Percentiles rank a stretch among this genome's conserved stretches.
Evolutionary conservation across 768 basidiomycete species (phyloP).

Genomic region (Panaeolus cyanescens): DNA sequence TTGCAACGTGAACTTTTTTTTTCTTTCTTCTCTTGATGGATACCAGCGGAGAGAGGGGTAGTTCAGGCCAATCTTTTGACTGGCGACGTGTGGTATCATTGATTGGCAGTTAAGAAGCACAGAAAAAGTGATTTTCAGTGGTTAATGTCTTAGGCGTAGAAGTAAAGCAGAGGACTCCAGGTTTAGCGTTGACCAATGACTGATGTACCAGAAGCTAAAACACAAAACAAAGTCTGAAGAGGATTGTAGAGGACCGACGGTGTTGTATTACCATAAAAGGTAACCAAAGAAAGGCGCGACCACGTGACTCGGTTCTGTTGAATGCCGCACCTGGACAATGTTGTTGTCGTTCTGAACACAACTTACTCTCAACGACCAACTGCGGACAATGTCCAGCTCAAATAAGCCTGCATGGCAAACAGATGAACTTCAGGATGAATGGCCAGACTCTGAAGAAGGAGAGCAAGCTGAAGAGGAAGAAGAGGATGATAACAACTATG

Average conservation of each 20-base stretch:
- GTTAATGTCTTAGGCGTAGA: neutral
- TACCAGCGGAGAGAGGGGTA: neutral
- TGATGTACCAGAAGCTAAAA: no score
- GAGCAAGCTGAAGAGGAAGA: conserved; percentile 39
- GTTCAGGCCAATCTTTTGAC: neutral
- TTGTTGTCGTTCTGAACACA: neutral
- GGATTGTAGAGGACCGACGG: no score
- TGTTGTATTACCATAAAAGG: neutral
- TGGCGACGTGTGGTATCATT: neutral
- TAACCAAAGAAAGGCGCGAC: conserved; percentile 9
- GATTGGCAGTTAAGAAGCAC: neutral
- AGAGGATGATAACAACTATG: conserved; percentile 40
- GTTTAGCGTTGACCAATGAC: no score
- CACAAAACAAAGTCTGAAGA: neutral
- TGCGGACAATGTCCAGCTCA: conserved; percentile 31
- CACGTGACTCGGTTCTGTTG: conserved; percentile 15
- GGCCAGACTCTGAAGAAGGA: conserved; percentile 78
- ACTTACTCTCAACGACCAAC: neutral
- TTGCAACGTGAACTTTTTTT: neutral
- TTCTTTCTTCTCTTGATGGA: neutral
- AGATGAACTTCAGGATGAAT: conserved; percentile 89
- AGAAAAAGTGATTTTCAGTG: neutral
- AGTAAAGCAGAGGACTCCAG: no score
- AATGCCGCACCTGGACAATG: conserved; percentile 1
- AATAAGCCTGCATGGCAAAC: conserved; percentile 77